These are phyloP conservation scores for Smittium culicis DNA, from an alignment of 371 early-diverging fungal genomes.

Conservation along the genomic window DNA sequence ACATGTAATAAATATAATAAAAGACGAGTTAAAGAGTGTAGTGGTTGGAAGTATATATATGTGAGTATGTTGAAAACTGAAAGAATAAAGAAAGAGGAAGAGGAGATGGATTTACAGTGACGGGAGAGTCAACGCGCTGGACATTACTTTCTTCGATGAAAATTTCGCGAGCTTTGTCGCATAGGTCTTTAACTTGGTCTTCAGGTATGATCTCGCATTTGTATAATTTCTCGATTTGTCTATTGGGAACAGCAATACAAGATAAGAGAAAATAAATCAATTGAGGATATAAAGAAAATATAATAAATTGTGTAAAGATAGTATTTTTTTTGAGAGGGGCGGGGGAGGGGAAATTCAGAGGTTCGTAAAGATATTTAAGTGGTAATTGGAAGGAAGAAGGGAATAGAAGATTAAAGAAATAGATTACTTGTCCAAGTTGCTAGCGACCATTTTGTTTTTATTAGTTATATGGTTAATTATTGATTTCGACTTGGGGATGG, in stretches of 20 bases:
- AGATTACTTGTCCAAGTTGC: not conserved
- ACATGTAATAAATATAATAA: too few species aligned
- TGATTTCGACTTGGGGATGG: too few species aligned
- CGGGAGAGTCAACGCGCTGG: conserved; percentile 90
- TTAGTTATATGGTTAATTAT: too few species aligned
- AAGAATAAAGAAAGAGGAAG: not conserved
- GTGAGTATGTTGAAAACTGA: conserved; percentile 5
- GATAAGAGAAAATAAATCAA: conserved; percentile 25
- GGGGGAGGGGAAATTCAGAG: too few species aligned
- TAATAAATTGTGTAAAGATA: too few species aligned
- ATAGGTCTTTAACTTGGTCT: conserved; percentile 80
- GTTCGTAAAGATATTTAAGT: too few species aligned
- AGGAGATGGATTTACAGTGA: conserved; percentile 44
- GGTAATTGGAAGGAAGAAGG: not conserved
- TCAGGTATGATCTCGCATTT: conserved; percentile 86
- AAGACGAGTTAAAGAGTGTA: too few species aligned
- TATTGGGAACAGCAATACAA: too few species aligned
- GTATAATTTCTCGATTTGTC: conserved; percentile 60
- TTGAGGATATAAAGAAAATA: not conserved
- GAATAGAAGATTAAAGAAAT: not conserved
- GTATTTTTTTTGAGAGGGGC: not conserved
- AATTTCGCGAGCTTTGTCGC: conserved; percentile 86
- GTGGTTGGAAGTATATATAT: too few species aligned
- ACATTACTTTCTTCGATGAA: conserved; percentile 92
- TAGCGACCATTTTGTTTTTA: not conserved